Evolutionary conservation across 495 filamentous ascomycete species (phyloP), one percentile per base, ranked within the genome.

Genomic region (Aspergillus leporis): DNA sequence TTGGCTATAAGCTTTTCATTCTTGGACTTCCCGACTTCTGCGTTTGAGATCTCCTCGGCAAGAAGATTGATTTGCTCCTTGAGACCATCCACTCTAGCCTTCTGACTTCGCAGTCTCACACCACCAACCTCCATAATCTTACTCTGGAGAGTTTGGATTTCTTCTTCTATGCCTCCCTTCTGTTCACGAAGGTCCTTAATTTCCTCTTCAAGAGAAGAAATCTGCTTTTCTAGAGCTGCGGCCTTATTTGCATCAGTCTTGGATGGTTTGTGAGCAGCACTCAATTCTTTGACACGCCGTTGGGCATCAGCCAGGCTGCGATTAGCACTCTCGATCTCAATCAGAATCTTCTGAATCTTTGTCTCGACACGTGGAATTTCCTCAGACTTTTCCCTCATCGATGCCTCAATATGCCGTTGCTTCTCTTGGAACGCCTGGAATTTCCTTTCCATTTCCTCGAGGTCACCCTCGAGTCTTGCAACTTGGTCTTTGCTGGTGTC

Each of bases 111-210:
- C 10, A 98, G 85, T 69, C 90, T 88, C 46, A 97, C 92, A 75
- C 94, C 94, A 59, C 94, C 94, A 55, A 95, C 87, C 73, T 97
- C 89, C 93, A 98, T 97, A 65, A 98, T 98, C 78, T 94, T 95
- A 78, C 90, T 88, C 70, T 98, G 93, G 19, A 98, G 80, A 2
- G 76, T 78, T 73, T 94, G 91, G 63, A 98, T 97, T 70, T 97
- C 94, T 40, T 88, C 85, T 64, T 98, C 95, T 21, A 97, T 86
- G 28, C 86, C 91, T 16, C 87, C 79, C 40, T 90, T 96, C 70
- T 97, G 91, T 21, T 81, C 75, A 54, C 88, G 88, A 10, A 98
- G 81, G 61, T 89, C 90, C 36, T 88, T 84, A 21, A 96, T 83
- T 63, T 98, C 91, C 48, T 86, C 81, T 61, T 91, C 84, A 41